Conservation (phyloP, 495 filamentous ascomycete genomes). For the Astrocystis sublimbata region DNA sequence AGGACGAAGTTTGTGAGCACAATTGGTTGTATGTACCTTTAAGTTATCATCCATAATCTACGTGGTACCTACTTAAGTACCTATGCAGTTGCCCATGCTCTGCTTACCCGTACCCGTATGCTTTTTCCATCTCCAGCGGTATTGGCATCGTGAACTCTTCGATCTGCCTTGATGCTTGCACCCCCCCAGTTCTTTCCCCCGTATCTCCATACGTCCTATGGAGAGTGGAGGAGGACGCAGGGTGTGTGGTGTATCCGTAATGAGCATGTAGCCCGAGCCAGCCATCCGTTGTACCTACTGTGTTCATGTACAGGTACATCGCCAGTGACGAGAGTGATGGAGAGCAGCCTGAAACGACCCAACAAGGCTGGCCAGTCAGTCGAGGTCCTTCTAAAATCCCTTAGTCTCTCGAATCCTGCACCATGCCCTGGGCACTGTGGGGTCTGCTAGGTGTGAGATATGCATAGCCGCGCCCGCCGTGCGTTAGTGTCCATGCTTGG, state of each 20-base stretch:
- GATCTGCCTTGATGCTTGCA: background rate
- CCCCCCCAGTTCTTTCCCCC: background rate
- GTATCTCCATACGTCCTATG: no score
- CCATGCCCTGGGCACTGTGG: slow-evolving; percentile 20
- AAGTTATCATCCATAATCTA: background rate
- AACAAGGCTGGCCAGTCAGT: slow-evolving; percentile 21
- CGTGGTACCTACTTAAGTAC: background rate
- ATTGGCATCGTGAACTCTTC: background rate
- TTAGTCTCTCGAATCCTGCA: slow-evolving; percentile 26
- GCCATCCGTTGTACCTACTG: no score
- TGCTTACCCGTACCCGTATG: no score
- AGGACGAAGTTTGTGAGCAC: slow-evolving; percentile 2
- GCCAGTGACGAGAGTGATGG: no score
- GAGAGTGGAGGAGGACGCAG: no score
- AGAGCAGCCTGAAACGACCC: slow-evolving; percentile 12
- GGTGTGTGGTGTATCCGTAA: no score
- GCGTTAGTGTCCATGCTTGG: slow-evolving; percentile 38
- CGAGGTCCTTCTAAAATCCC: no score
- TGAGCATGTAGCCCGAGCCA: no score
- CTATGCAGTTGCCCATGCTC: no score
- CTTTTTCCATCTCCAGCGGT: background rate
- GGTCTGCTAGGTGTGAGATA: slow-evolving; percentile 36
- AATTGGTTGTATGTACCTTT: background rate
- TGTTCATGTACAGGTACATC: no score
- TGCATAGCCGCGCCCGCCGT: slow-evolving; percentile 45